Conservation (phyloP, 192 early-diverging fungal species). For the Mortierella antarctica region DNA sequence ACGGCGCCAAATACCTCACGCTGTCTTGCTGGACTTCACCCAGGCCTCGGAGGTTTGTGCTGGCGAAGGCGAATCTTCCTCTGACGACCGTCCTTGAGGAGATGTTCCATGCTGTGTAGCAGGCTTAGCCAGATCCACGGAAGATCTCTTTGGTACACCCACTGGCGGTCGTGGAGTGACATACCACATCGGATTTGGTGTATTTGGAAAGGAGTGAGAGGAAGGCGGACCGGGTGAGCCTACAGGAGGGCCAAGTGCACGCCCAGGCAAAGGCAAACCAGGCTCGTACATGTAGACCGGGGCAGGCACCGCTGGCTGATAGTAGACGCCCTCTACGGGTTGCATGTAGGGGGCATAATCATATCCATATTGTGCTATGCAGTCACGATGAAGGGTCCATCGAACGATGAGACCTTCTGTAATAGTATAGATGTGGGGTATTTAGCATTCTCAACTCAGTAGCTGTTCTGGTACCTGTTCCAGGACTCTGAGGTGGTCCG, state of each 20-base stretch:
- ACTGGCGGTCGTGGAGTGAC: not conserved
- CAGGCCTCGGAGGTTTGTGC: not conserved
- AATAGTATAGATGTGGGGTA: not conserved
- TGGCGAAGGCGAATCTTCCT: not conserved
- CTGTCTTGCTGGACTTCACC: not conserved
- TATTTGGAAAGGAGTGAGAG: not conserved
- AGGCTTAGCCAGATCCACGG: not conserved
- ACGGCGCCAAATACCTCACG: no score
- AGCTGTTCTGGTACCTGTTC: not conserved
- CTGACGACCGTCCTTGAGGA: not conserved
- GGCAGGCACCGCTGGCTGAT: constrained; percentile 2
- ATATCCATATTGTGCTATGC: not conserved
- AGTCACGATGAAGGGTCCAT: not conserved
- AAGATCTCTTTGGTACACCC: not conserved
- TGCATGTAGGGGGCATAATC: constrained; percentile 14
- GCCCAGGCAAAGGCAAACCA: not conserved
- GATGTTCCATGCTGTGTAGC: not conserved
- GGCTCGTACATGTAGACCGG: constrained; percentile 15
- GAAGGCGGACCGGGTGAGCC: not conserved
- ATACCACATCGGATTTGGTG: not conserved
- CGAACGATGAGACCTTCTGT: not conserved
- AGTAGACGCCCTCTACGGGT: constrained; percentile 18
- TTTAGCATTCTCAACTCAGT: not conserved
- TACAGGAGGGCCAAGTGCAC: not conserved
- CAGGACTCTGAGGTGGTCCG: not conserved